Evolutionary conservation across 2,329 filamentous ascomycete genomes (phyloP), one percentile per base, ranked within the genome.

Genomic region (Orbilia quercus): DNA sequence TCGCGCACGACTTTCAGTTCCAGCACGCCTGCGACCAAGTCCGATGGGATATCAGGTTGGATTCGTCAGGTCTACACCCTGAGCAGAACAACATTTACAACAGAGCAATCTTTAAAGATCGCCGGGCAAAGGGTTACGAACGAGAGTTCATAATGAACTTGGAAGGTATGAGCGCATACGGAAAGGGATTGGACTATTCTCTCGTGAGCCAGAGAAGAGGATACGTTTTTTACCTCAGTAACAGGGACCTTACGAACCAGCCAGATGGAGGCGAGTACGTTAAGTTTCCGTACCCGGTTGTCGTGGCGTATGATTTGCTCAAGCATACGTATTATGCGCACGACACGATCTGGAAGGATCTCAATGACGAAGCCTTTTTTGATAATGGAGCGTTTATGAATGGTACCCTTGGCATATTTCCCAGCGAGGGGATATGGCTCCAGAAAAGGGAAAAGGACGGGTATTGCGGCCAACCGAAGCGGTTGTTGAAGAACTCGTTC

Each of bases 121-220:
- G 54, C 16, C 60, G 54, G 5, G 69, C 53, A 12, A 60, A 47
- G 18, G 60, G 69, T 20, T 73, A 60, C 34, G 69, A 73, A 47
- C 66, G 50, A 20, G 54, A 73, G 20, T 73, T 73, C 44, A 73
- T 66, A 47, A 73, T 73, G 69, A 66, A 73, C n/a, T 25, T 73
- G 1, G 69, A 73, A 23, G 69, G 60, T 16, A 73, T 73, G 69
- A 60, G 48, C 11, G 62, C 69, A 1, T 73, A 73, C n/a, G 60
- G 60, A n/a, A 34, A 11, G 22, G 60, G 69, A 14, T 38, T 66
- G 7, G 69, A 73, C 36, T 18, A 40, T n/a, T 66, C 60, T 14
- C 55, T 73, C 9, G 54, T 73, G 4, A 66, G 62, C 23, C 45
- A 55, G 16, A 34, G 54, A 22, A 59, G 69, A 50, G 69, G 69